These are phyloP conservation scores for Lactarius sp. DNA, from an alignment of 768 basidiomycete species.

Conservation along the genomic window DNA sequence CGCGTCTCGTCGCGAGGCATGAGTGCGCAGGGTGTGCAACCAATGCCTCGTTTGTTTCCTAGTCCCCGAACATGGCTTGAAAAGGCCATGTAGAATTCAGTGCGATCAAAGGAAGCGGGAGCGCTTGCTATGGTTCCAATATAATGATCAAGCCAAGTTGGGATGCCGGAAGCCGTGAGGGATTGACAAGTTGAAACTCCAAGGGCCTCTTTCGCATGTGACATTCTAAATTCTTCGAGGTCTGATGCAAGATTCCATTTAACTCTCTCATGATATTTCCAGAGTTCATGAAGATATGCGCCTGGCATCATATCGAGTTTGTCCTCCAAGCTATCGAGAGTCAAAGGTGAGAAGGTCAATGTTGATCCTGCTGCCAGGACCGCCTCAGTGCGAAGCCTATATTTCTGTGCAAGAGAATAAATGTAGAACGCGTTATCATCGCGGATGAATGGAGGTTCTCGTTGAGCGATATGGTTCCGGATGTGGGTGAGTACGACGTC, in stretches of 20 bases:
- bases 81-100: background rate
- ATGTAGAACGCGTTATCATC: background rate
- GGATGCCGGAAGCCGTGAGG: background rate
- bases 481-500: background rate
- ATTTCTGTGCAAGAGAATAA: constrained; percentile 1
- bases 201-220: background rate
- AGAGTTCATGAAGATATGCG: constrained; percentile 3
- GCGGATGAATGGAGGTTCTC: background rate
- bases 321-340: background rate
- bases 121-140: background rate
- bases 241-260: background rate
- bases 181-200: background rate
- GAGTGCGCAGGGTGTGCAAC: background rate
- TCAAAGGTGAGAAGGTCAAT: background rate
- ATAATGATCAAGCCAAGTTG: background rate
- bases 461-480: background rate
- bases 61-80: background rate
- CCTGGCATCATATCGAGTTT: constrained; percentile 2
- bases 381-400: constrained; percentile 5
- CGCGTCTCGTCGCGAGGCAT: no score
- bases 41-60: no score
- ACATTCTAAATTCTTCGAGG: background rate
- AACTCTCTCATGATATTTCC: constrained; percentile 6
- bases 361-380: constrained; percentile 1
- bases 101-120: background rate